phyloP scores from a whole-genome alignment of 2,329 filamentous ascomycete species.

The Orbilia ellipsospora region DNA sequence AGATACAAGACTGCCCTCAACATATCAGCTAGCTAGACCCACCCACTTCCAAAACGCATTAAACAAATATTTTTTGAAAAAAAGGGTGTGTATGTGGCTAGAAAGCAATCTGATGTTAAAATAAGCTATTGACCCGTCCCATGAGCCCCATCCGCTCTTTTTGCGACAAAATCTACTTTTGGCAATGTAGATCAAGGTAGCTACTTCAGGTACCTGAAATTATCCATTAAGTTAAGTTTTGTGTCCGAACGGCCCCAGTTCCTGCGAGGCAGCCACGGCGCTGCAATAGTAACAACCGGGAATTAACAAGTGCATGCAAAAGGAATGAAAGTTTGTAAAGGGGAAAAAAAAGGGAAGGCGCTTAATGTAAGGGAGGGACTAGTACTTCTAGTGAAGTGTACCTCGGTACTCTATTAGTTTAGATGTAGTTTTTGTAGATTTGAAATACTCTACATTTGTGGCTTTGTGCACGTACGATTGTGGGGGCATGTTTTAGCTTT shows the following conservation, averaged over 20 bases:
- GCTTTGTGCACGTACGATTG: too few relatives aligned
- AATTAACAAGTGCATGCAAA: too few relatives aligned
- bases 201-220: neutral
- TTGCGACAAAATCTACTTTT: slow-evolving; percentile 24
- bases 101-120: slow-evolving; percentile 39
- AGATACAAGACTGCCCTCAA: slow-evolving; percentile 1
- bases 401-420: too few relatives aligned
- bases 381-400: too few relatives aligned
- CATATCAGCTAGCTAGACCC: neutral
- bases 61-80: neutral
- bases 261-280: neutral
- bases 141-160: neutral
- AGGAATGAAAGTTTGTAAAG: too few relatives aligned
- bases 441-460: too few relatives aligned
- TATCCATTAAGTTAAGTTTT: too few relatives aligned
- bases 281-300: slow-evolving; percentile 1
- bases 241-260: too few relatives aligned
- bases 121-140: slow-evolving; percentile 31
- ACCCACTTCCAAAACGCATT: neutral
- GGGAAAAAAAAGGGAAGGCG: too few relatives aligned
- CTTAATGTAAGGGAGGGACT: too few relatives aligned
- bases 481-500: too few relatives aligned
- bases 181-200: slow-evolving; percentile 35
- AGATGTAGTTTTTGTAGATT: too few relatives aligned
- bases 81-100: neutral